Base-by-base conservation (phyloP, 148 eudicot species). In the Selenicereus undatus region DNA sequence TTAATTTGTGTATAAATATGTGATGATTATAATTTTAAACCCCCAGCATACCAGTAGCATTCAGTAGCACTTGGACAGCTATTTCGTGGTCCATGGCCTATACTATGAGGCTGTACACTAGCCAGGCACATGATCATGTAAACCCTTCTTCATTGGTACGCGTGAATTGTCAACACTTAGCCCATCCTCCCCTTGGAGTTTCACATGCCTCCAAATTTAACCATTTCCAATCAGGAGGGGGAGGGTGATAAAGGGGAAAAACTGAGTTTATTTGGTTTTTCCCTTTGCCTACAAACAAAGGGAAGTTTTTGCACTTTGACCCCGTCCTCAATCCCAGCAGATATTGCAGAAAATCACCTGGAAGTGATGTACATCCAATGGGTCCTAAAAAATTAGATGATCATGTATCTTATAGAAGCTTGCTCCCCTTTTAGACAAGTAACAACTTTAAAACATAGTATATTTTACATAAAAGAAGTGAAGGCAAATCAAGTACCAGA, bases 21-120 rank as follows among this genome's bases (percentile, higher is more conserved):
- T 13, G 35, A 66, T 27, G 7, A 66, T 26, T 66, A 66, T 20
- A 66, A 66, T 11, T 26, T 26, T 27, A 66, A 65, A 26, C 66
- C 60, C 60, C 79, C 51, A 68, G 66, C 26, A 50, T 14, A 68
- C 66, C 26, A 50, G 14, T 52, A 20, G 18, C 5, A 39, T 39
- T 4, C 43, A 73, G 13, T 54, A 72, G 62, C 11, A 36, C 42
- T 45, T 11, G 71, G 73, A 51, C 60, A 80, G n/a, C 75, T 76
- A 68, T 12, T 70, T 70, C 43, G 79, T 81, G 83, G 83, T 81
- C 83, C 83, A 81, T 52, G 75, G 66, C 75, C 52, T 26, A 62
- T 10, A 27, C 52, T 26, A 62, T 10, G 11, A 73, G 56, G 66
- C 50, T 80, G 76, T 80, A 71, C 69, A 30, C 64, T 66, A 13